A percentile compares a stretch with the other conserved stretches of the same genome.
These are phyloP conservation scores for Neoarthrinium moseri DNA, from an alignment of 2,329 filamentous ascomycete genomes.

Conservation along the genomic window DNA sequence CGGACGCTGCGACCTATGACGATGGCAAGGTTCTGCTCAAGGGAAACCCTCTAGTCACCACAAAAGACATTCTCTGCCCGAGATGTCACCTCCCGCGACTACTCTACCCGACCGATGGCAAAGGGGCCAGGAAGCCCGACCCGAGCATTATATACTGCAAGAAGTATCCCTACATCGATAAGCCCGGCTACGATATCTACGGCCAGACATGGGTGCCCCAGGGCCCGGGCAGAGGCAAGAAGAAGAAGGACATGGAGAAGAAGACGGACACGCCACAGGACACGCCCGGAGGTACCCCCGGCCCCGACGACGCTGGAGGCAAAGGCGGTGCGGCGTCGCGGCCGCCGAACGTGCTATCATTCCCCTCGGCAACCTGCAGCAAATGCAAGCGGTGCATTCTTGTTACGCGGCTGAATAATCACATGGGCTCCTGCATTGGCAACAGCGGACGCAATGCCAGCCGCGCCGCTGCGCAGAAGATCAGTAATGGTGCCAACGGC, in stretches of 20 bases:
- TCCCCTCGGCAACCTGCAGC: constrained; percentile 65
- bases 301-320: constrained; percentile 42
- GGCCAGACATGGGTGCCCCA: constrained; percentile 78
- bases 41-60: constrained; percentile 70
- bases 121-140: constrained; percentile 63
- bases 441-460: constrained; percentile 64
- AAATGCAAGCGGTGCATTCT: constrained; percentile 67
- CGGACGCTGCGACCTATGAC: constrained; percentile 67
- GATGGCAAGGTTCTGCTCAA: constrained; percentile 68
- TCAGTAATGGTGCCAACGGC: constrained; percentile 52
- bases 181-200: constrained; percentile 76
- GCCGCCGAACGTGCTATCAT: constrained; percentile 61
- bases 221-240: constrained; percentile 69
- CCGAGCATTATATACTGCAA: constrained; percentile 75
- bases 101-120: constrained; percentile 70
- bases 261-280: constrained; percentile 46
- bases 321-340: constrained; percentile 33
- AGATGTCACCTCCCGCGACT: constrained; percentile 74
- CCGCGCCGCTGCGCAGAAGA: constrained; percentile 61
- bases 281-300: constrained; percentile 36
- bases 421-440: constrained; percentile 68
- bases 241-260: constrained; percentile 75
- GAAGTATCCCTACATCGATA: constrained; percentile 73
- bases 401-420: constrained; percentile 64
- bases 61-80: constrained; percentile 69